These are phyloP conservation scores for Russula emetica DNA, from an alignment of 768 basidiomycete genomes.

Conservation along the genomic window DNA sequence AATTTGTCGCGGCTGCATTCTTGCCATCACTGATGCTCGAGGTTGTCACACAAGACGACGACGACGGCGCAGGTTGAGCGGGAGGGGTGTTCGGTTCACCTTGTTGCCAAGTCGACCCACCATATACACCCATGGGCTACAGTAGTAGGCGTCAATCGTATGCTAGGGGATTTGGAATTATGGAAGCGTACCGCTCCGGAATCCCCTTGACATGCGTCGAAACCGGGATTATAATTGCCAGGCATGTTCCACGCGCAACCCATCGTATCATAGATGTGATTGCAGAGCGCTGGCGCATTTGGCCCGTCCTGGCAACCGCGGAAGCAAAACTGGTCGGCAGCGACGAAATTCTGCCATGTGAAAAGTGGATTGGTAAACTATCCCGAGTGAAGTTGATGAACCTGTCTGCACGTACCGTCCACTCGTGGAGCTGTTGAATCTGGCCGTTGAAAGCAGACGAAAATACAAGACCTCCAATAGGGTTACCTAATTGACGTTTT, in stretches of 20 bases:
- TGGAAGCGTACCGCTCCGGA: constrained; percentile 41
- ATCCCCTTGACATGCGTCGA: constrained; percentile 48
- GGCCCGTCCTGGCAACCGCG: constrained; percentile 58
- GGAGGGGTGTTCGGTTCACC: constrained; percentile 52
- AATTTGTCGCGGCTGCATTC: neutral
- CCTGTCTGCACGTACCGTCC: constrained; percentile 49
- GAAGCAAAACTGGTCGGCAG: constrained; percentile 61
- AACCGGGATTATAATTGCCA: constrained; percentile 40
- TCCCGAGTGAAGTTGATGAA: neutral
- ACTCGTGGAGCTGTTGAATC: constrained; percentile 59
- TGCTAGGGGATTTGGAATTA: constrained; percentile 1
- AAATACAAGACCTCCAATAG: constrained; percentile 67
- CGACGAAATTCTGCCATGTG: constrained; percentile 53
- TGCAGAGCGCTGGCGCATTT: constrained; percentile 50
- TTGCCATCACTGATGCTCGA: constrained; percentile 49
- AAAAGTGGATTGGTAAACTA: constrained; percentile 8
- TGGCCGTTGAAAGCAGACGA: constrained; percentile 57
- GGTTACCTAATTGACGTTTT: constrained; percentile 41
- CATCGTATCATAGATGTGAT: constrained; percentile 55
- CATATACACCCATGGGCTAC: constrained; percentile 72
- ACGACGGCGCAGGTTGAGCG: constrained; percentile 53
- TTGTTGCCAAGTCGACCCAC: constrained; percentile 62
- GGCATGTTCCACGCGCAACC: constrained; percentile 66
- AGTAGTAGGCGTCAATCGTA: neutral
- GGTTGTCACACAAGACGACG: constrained; percentile 54